Base-by-base conservation (phyloP, 2,329 filamentous ascomycete genomes). In the Thelonectria rubi region DNA sequence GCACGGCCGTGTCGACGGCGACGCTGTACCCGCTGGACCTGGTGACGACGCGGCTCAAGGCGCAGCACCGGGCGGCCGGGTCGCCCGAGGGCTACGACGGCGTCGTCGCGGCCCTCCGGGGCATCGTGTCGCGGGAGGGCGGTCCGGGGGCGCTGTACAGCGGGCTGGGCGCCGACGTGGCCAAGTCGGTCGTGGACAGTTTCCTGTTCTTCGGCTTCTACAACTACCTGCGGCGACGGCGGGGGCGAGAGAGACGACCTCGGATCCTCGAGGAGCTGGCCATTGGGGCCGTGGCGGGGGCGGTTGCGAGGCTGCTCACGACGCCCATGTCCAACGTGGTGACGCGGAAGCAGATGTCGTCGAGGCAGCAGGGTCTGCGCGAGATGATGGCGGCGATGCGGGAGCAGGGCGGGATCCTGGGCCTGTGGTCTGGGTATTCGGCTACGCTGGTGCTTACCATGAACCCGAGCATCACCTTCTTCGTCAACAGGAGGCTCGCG, bases 201-300 rank as follows among this genome's bases (percentile, higher is more conserved):
- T 94, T 95, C 73, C 82, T 96, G 53, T 96, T 96, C 81, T 96
- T 96, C 78, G 83, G 94, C 17, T 89, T 91, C 60, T 96, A 97
- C 78, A 91, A 83, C 63, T 75, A 81, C 24, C 73, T 83, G 51
- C 73, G 78, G 47, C 73, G 78, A 47, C 76, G 76, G 51, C 76
- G 78, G 68, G 78, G 73, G 60, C 66, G 77, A 65, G 72, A 69
- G 18, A n/a, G 40, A 18, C 40, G 42, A 7, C 78, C 95, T 1
- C 85, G 85, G 3, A 82, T 89, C 1, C 60, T 90, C 20, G 90
- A 93, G 70, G 92, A 97, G 76, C 82, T 97, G 34, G 84, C 85
- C 8, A 85, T 94, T 12, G 92, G 92, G 7, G 84, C 91, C 26
- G 74, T 90, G 1, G 91, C 93, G 0, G 92, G 93, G 7, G 90